These are phyloP conservation scores for Melaleuca quinquenervia DNA, from an alignment of 345 rosid species.

Conservation along the genomic window DNA sequence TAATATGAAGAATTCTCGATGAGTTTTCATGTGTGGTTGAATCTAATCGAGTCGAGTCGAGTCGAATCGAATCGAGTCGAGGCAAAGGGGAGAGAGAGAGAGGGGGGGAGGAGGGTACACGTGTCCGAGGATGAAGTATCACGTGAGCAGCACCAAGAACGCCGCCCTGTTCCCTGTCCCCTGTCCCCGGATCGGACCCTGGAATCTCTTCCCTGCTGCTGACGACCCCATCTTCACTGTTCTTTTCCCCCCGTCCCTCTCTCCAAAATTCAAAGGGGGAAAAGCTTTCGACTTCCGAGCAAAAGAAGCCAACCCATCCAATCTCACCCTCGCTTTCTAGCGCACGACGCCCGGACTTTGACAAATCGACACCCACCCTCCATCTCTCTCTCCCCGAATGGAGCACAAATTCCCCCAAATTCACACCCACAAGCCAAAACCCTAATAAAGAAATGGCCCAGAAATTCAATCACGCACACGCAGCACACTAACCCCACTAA, in stretches of 20 bases:
- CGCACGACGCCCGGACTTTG: neutral
- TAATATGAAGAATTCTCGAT: too few relatives aligned
- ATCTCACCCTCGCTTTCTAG: neutral
- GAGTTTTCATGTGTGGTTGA: neutral
- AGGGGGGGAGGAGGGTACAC: neutral
- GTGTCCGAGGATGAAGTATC: neutral
- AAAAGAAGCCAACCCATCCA: neutral
- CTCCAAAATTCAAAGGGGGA: neutral
- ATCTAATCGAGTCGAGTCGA: neutral
- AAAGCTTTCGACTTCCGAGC: neutral
- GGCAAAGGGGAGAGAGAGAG: neutral
- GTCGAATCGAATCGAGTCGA: too few relatives aligned
- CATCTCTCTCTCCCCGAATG: neutral
- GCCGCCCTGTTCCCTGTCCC: neutral
- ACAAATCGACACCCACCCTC: neutral
- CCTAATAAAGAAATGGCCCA: slow-evolving; percentile 1
- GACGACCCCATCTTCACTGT: neutral
- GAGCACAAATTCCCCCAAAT: neutral
- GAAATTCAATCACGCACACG: slow-evolving; percentile 1
- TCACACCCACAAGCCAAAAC: neutral
- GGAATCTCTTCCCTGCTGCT: neutral
- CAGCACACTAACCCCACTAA: slow-evolving; percentile 39
- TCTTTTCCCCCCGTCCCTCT: neutral
- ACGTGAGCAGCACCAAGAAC: neutral
- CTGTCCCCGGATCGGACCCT: neutral